Conservation (phyloP, 306 rosid genomes). For the Luffa aegyptiaca region DNA sequence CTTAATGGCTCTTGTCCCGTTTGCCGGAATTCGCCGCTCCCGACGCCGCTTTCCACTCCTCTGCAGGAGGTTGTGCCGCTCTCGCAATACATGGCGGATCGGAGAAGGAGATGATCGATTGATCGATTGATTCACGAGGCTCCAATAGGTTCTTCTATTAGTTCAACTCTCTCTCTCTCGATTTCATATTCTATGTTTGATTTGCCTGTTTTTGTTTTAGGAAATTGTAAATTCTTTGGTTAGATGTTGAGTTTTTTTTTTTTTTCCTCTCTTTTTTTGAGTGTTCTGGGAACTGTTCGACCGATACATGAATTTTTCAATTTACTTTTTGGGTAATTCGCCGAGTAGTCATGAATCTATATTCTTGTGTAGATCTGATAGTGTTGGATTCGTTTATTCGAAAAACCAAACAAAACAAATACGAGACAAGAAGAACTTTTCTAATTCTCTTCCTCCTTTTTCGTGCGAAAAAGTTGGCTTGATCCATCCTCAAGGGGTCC, state of each 20-base stretch:
- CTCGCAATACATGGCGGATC: conserved; percentile 58
- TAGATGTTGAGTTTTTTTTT: neutral
- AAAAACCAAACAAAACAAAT: neutral
- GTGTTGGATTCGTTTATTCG: neutral
- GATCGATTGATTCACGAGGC: neutral
- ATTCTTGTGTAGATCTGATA: conserved; percentile 7
- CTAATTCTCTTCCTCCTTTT: neutral
- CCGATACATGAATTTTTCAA: neutral
- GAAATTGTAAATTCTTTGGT: conserved; percentile 3
- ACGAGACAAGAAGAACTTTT: conserved; percentile 7
- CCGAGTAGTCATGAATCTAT: neutral
- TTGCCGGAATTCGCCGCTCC: conserved; percentile 86
- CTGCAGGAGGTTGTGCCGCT: conserved; percentile 86
- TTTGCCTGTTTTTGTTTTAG: neutral
- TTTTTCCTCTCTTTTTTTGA: neutral
- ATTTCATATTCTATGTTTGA: neutral
- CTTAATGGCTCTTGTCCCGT: conserved; percentile 94
- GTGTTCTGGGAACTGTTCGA: neutral
- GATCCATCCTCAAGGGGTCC: neutral
- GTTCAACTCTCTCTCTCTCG: neutral
- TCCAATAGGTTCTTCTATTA: neutral
- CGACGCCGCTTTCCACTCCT: conserved; percentile 82
- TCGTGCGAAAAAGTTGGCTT: neutral
- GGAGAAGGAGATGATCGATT: conserved; percentile 41
- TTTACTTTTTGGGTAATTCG: neutral